Evolutionary conservation across 768 basidiomycete species (phyloP), one percentile per base, ranked within the genome.

Genomic region (Suillus subaureus): DNA sequence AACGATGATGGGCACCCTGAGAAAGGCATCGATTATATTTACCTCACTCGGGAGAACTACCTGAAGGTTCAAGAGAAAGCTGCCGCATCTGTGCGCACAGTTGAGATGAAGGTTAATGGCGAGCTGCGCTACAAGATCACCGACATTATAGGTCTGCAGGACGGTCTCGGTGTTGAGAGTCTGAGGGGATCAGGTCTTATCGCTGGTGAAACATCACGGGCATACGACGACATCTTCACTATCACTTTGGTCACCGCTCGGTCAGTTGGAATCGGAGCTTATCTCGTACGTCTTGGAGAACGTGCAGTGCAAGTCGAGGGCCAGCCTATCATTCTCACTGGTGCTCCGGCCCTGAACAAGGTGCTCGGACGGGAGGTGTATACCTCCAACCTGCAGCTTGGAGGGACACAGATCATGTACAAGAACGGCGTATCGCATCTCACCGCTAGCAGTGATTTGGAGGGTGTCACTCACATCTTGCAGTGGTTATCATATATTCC

Each of bases 391-490:
- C 79, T 99, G 70, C 97, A 99, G 78, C 92, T 99, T 66, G 97
- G 97, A 68, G 97, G 97, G 63, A 99, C 97, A n/a, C 97, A 99
- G 74, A 99, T 99, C 83, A 99, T 99, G 97, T 93, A 95, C 88
- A 98, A 98, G 88, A 99, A 99, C 74, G 97, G 97, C 79, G 93
- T 99, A 63, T 97, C 97, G 6, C 97, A 99, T 76, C 82, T 99
- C 65, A 96, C 94, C 4, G 96, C 97, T 40, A 87, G 87, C 71
- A 98, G 95, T 75, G 97, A 99, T 75, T 82, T 99, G 40, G 94
- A 99, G 77, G 97, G 97, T 65, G 95, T 96, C 18, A 89, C 90
- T 31, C 92, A 96, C 66, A 98, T 99, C 70, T 81, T 98, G 54
- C 87, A 95, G 70, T 99, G 97, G 95, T 76, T 99, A 66, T 93